Base-by-base conservation (phyloP, 169 alveolate genomes). In the Eimeria maxima region DNA sequence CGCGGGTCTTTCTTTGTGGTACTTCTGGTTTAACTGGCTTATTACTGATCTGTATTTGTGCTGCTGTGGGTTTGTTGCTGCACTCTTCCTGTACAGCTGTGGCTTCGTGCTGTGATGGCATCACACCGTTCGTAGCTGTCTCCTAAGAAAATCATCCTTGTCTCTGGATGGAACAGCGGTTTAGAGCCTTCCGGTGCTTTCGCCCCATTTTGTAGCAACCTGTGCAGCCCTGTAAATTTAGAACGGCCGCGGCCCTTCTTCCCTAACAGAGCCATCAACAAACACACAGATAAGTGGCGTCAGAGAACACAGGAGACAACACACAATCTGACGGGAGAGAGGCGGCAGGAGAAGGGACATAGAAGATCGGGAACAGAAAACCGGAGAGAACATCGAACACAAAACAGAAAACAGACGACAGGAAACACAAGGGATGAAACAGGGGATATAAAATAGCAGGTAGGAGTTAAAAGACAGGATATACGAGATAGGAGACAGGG, bases 61-160 rank as follows among this genome's bases (percentile, higher is more conserved):
- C n/a, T 53, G 63, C 63, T 53, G 63, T 16, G 11, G 63, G 63
- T 53, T 16, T 53, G 63, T 16, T 53, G 63, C 22, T 53, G 63
- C 63, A 1, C 38, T 33, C 38, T 33, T 1, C 38, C 38, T 8
- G 63, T 53, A 16, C 63, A 1, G 63, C 63, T 53, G 63, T 16
- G 11, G 63, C 63, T 53, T 8, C 18, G 38, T 53, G 63, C 63
- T 53, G 63, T 1, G 5, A 16, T 53, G 63, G 11, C 63, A 11
- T 8, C 55, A 29, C 87, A 88, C 94, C 53, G n/a, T 50, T 89
- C 95, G 29, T 22, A 89, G 14, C 71, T 89, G 86, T 89, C 95
- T 63, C 95, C 95, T 16, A 74, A 10, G 86, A 89, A 89, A 29
- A 89, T 27, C 74, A 89, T 44, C 44, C 44, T 89, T 3, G 87